These are phyloP conservation scores for Aspergillus melleus DNA, from an alignment of 2,329 filamentous ascomycete genomes.

Conservation along the genomic window DNA sequence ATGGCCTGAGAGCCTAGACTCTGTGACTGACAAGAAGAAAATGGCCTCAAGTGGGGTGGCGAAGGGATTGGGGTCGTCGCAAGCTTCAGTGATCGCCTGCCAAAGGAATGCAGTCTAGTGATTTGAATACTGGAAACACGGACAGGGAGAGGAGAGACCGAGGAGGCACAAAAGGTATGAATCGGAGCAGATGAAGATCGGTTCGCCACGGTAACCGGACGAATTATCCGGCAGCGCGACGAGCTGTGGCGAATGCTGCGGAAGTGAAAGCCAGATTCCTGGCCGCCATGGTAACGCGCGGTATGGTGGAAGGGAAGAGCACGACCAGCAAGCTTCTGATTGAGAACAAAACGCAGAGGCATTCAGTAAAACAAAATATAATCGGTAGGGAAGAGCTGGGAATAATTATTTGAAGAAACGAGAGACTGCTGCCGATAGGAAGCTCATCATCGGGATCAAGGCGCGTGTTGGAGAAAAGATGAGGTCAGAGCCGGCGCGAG, in stretches of 20 bases:
- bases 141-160: neutral
- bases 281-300: conserved; percentile 24
- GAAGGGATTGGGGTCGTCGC: conserved; percentile 4
- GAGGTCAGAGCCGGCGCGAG: neutral
- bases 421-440: neutral
- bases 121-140: neutral
- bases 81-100: conserved; percentile 13
- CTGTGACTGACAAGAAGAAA: conserved; percentile 1
- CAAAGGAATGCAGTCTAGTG: conserved; percentile 15
- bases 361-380: conserved; percentile 27
- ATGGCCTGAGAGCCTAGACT: neutral
- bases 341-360: conserved; percentile 25
- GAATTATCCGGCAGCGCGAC: conserved; percentile 27
- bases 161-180: conserved; percentile 1
- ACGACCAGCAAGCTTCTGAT: conserved; percentile 23
- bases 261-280: conserved; percentile 22
- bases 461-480: neutral
- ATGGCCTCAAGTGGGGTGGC: conserved; percentile 5
- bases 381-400: neutral
- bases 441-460: neutral
- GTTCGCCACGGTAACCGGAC: conserved; percentile 29
- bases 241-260: conserved; percentile 27
- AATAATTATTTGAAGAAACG: neutral
- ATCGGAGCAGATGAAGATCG: conserved; percentile 6
- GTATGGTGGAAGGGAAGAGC: conserved; percentile 31